Conservation (phyloP, 2,329 filamentous ascomycete genomes). For the Colletotrichum horii region DNA sequence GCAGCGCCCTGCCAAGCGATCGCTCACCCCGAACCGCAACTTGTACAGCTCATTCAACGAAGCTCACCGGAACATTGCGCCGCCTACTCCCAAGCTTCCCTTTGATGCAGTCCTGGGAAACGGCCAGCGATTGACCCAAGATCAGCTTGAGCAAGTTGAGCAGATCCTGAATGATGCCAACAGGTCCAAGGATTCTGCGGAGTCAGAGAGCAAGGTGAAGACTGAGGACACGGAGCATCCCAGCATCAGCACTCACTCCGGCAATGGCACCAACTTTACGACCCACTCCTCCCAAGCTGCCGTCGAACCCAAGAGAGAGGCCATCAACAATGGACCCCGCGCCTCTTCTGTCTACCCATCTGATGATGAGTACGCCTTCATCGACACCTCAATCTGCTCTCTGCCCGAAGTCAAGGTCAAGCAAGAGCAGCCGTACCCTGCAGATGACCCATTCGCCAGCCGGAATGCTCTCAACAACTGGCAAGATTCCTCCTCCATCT, state of each 20-base stretch:
- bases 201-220: not conserved
- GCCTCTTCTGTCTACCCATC: not conserved
- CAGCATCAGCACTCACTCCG: not conserved
- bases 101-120: not conserved
- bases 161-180: not conserved
- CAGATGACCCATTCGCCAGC: not conserved
- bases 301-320: not conserved
- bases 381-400: not conserved
- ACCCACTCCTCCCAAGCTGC: not conserved
- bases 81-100: not conserved
- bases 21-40: constrained; percentile 15
- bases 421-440: not conserved
- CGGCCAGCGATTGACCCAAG: not conserved
- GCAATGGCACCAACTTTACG: not conserved
- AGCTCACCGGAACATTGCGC: constrained; percentile 18
- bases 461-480: not conserved
- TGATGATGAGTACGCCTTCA: not conserved
- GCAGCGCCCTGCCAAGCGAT: constrained; percentile 11
- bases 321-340: not conserved
- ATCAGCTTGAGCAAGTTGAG: constrained; percentile 17
- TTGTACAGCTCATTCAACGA: constrained; percentile 18
- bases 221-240: not conserved
- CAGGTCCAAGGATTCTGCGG: not conserved
- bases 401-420: not conserved
- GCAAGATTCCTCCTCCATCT: constrained; percentile 12